Base-by-base conservation (phyloP, 2,329 filamentous ascomycete genomes). In the Aspergillus sp. region DNA sequence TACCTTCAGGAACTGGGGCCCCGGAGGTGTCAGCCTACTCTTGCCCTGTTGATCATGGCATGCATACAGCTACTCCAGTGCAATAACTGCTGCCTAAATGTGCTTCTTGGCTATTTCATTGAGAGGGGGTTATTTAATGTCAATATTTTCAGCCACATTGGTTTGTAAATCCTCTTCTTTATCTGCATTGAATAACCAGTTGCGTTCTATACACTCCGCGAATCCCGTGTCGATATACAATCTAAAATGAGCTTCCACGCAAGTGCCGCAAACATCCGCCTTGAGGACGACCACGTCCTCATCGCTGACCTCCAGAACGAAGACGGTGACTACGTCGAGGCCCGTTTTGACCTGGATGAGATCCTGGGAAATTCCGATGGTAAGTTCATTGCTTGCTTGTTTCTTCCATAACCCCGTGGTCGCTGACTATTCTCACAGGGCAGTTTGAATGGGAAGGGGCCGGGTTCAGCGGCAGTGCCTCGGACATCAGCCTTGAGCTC, bases 211-310 rank as follows among this genome's bases (percentile, higher is more conserved):
- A 35, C n/a, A 21, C 12, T 2, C 4, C 2, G 4, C 24, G 9
- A 2, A 45, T 24, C 45, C 15, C n/a, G n/a, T 31, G 23, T 14
- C 9, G 7, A n/a, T 9, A 31, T 17, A n/a, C 1, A 31, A 21
- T 21, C 17, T 37, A 66, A 31, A 44, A 66, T 66, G 64, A 60
- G 58, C 43, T 66, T 66, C 60, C 63, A 66, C 43, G 15, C 39
- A 7, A 57, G 19, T 48, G 64, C 64, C 7, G 44, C 57, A n/a
- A 35, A 60, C 27, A 62, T 65, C 52, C 12, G 49, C 6, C 33
- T 66, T n/a, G 51, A 59, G 31, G 59, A 60, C 15, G 35, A 41
- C 44, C 56, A 61, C 31, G 14, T 45, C 48, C 57, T 66, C 37
- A 3, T 51, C 15, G 64, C 62, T n/a, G 12, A 39, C 3, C 62